Evolutionary conservation across 2,329 filamentous ascomycete species (phyloP).

Genomic region (Alternaria novae-zelandiae): DNA sequence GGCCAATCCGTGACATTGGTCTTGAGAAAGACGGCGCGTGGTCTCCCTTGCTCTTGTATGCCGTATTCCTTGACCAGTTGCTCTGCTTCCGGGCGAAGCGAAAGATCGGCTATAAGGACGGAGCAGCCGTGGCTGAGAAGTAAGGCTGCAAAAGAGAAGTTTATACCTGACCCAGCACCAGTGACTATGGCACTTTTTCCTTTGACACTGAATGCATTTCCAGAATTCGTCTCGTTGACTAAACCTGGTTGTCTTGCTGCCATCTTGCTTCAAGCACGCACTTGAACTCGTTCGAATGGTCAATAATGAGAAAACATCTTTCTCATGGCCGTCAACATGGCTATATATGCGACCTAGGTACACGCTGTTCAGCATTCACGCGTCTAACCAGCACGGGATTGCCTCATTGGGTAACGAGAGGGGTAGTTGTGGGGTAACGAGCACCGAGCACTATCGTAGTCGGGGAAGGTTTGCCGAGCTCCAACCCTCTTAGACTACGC

Average conservation of each 20-base stretch:
- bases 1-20: constrained; percentile 52
- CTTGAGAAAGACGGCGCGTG: constrained; percentile 52
- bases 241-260: not conserved
- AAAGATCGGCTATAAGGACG: constrained; percentile 57
- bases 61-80: constrained; percentile 46
- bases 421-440: constrained; percentile 26
- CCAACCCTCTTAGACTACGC: not conserved
- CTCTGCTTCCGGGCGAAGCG: constrained; percentile 56
- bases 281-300: not conserved
- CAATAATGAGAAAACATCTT: not conserved
- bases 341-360: not conserved
- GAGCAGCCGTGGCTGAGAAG: constrained; percentile 55
- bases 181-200: constrained; percentile 58
- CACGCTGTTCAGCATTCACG: not conserved
- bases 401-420: constrained; percentile 19
- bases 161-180: constrained; percentile 58
- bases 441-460: constrained; percentile 1
- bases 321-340: not conserved
- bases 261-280: not conserved
- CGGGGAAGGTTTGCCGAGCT: constrained; percentile 6
- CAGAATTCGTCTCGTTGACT: not conserved
- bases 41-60: constrained; percentile 18
- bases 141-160: constrained; percentile 53
- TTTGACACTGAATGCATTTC: constrained; percentile 43
- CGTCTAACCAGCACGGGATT: constrained; percentile 13